Evolutionary conservation across 208 protist species (phyloP).

Genomic region (Trypanosoma boissoni): DNA sequence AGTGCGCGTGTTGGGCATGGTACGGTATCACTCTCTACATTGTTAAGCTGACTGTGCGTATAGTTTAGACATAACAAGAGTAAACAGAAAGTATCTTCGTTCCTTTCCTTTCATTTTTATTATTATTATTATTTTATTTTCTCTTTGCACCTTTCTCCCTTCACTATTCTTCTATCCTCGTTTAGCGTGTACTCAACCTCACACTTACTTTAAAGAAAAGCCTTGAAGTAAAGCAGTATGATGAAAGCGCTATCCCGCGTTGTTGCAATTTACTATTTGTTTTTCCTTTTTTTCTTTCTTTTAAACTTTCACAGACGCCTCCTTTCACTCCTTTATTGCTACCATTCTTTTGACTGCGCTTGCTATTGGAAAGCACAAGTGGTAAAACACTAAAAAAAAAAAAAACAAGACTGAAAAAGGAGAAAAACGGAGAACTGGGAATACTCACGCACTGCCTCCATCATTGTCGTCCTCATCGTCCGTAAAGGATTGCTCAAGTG

Average conservation of each 20-base stretch:
- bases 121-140: background rate
- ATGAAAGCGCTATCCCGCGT: too few species aligned
- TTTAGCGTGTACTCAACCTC: too few species aligned
- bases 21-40: too few species aligned
- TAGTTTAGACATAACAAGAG: slow-evolving; percentile 8
- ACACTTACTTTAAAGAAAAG: too few species aligned
- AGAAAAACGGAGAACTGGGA: background rate
- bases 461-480: slow-evolving; percentile 47
- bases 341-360: too few species aligned
- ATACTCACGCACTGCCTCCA: background rate
- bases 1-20: too few species aligned
- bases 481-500: slow-evolving; percentile 68
- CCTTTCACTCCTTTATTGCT: background rate
- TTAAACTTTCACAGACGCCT: background rate
- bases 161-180: background rate
- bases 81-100: slow-evolving; percentile 17
- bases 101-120: background rate
- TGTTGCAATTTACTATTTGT: too few species aligned
- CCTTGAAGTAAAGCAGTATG: too few species aligned
- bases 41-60: too few species aligned
- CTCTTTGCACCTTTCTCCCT: slow-evolving; percentile 4
- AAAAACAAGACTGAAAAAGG: background rate
- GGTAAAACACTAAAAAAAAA: background rate
- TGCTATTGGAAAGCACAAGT: background rate
- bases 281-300: background rate